phyloP scores from a whole-genome alignment of 805 yeast genomes.

The Zygoascus biomembranicola region DNA sequence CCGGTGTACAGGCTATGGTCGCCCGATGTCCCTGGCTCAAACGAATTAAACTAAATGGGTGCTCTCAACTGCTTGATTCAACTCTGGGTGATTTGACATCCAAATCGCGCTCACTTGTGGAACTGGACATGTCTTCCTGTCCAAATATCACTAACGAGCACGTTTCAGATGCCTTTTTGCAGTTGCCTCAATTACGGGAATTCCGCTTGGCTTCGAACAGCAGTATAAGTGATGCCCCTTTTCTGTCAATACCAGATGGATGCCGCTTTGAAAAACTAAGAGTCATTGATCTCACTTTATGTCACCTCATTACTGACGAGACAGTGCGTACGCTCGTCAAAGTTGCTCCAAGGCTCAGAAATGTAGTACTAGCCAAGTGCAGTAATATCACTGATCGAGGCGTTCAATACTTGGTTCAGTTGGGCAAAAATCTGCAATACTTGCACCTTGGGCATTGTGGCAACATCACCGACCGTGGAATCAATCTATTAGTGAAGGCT shows the following conservation, averaged over 20 bases:
- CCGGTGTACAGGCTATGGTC: slow-evolving; percentile 52
- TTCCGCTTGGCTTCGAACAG: slow-evolving; percentile 70
- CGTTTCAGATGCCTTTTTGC: slow-evolving; percentile 47
- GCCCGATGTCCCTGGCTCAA: slow-evolving; percentile 64
- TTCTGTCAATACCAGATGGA: slow-evolving; percentile 41
- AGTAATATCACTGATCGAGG: slow-evolving; percentile 76
- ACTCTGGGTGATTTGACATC: slow-evolving; percentile 51
- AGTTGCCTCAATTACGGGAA: slow-evolving; percentile 70
- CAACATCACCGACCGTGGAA: slow-evolving; percentile 84
- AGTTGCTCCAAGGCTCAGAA: slow-evolving; percentile 78
- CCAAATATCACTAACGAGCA: slow-evolving; percentile 62
- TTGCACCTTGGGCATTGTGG: slow-evolving; percentile 92
- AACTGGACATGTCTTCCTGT: slow-evolving; percentile 81
- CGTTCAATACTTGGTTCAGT: slow-evolving; percentile 55
- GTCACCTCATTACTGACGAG: slow-evolving; percentile 71
- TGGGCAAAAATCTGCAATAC: slow-evolving; percentile 77
- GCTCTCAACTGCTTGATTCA: slow-evolving; percentile 55
- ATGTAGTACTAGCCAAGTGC: slow-evolving; percentile 86
- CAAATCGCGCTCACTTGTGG: slow-evolving; percentile 76
- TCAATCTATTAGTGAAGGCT: slow-evolving; percentile 57
- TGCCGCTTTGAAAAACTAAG: slow-evolving; percentile 53
- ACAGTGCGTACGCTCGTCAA: slow-evolving; percentile 63
- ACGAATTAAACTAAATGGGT: slow-evolving; percentile 73
- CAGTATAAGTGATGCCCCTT: slow-evolving; percentile 59
- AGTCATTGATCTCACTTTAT: slow-evolving; percentile 76